Base-by-base conservation (phyloP, 2,329 filamentous ascomycete species). In the Raffaelea arxii region DNA sequence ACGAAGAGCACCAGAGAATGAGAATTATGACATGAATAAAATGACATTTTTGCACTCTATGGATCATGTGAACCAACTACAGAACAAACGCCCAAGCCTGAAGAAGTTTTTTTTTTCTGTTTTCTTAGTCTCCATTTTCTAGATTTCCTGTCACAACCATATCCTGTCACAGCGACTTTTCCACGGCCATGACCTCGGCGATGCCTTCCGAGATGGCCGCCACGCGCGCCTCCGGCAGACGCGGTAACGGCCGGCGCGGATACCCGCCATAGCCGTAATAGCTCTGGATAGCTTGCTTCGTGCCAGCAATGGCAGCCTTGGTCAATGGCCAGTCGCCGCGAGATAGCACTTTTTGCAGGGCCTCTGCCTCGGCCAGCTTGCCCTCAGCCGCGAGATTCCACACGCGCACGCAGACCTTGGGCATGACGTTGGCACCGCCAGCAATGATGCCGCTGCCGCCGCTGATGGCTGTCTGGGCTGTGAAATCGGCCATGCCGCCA, bases 401-500 rank as follows among this genome's bases (percentile, higher is more conserved):
- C 24, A 94, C 78, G 60, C 77, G 78, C 43, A 84, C 83, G 59
- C 86, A 90, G 6, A 84, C 71, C 69, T 90, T 89, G 43, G 88
- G 88, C 65, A 91, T 80, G 48, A 94, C 80, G 59, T 94, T 94
- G 51, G 86, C 88, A 37, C 85, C 82, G 19, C 88, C 88, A 16
- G 86, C 86, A 58, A 94, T 92, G 64, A 92, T 88, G 25, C 88
- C 87, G 47, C 79, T 84, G 38, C 87, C 87, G 41, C 87, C 87
- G 41, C 79, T 85, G 50, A 83, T 74, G 4, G 90, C 74, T 1
- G 86, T 91, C 67, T 91, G 88, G 24, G 86, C 72, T 1, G 86
- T 89, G 64, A 94, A 94, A 65, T 94, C 88, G 59, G 84, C 87
- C 62, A 92, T 86, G 53, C 87, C 88, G 40, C 87, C 87, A 59